These are phyloP conservation scores for Diaporthe citri DNA, from an alignment of 2,329 filamentous ascomycete genomes.

Conservation along the genomic window DNA sequence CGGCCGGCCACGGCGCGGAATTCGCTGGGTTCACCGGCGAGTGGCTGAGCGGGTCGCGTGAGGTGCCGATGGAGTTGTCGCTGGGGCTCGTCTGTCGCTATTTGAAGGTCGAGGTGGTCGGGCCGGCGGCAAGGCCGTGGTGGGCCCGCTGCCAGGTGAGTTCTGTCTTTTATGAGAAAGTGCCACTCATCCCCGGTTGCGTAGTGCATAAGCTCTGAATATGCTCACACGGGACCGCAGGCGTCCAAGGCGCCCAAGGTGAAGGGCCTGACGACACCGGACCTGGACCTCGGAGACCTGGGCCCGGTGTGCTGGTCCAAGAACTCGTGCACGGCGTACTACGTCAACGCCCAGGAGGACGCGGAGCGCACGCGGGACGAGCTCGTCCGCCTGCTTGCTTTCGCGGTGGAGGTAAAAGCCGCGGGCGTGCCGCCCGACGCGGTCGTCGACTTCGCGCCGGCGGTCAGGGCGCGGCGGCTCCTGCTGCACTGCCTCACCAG, in stretches of 20 bases:
- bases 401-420: neutral
- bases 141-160: neutral
- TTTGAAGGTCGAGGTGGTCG: neutral
- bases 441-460: neutral
- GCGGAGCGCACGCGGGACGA: neutral
- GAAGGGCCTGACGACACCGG: neutral
- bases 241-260: neutral
- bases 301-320: neutral
- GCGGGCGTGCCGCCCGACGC: too few species aligned
- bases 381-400: neutral
- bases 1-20: neutral
- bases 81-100: neutral
- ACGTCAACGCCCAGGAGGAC: neutral
- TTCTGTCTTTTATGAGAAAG: neutral
- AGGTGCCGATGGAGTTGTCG: conserved; percentile 1
- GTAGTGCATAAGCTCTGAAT: neutral
- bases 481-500: conserved; percentile 12
- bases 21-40: neutral
- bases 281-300: neutral
- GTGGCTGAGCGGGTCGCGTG: neutral
- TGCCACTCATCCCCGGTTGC: neutral
- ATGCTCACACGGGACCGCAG: neutral
- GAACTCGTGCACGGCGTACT: conserved; percentile 10
- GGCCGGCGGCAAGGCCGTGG: too few species aligned
- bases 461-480: neutral